Evolutionary conservation across 306 rosid genomes (phyloP).

Genomic region (Quillaja saponaria): DNA sequence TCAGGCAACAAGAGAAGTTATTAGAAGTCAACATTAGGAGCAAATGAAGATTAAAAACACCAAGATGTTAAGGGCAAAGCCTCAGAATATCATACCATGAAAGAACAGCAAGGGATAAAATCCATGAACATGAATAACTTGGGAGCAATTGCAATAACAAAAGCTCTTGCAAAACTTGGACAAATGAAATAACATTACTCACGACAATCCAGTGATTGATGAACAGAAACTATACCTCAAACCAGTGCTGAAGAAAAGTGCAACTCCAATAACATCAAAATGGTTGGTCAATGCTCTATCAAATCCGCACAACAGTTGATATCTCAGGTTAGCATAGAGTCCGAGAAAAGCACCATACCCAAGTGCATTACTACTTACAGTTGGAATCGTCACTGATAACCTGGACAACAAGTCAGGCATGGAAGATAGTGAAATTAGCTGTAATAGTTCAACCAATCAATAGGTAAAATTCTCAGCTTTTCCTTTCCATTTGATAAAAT

Average conservation of each 20-base stretch:
- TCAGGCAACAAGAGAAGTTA: too few relatives aligned
- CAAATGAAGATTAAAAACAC: too few relatives aligned
- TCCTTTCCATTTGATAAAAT: slow-evolving; percentile 2
- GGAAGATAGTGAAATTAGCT: slow-evolving; percentile 20
- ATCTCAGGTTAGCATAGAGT: slow-evolving; percentile 89
- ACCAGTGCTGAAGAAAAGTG: slow-evolving; percentile 79
- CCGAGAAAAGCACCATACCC: slow-evolving; percentile 99
- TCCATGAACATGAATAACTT: slow-evolving; percentile 10
- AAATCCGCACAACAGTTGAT: slow-evolving; percentile 89
- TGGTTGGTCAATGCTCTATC: slow-evolving; percentile 78
- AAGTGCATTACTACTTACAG: slow-evolving; percentile 75
- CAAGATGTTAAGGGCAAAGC: neutral
- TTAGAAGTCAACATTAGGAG: too few relatives aligned
- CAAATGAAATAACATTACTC: neutral
- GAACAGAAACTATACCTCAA: slow-evolving; percentile 57
- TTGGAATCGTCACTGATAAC: slow-evolving; percentile 86
- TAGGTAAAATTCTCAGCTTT: slow-evolving; percentile 8
- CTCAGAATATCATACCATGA: neutral
- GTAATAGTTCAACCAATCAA: slow-evolving; percentile 20
- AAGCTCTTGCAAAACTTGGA: neutral
- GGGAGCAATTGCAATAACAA: slow-evolving; percentile 2
- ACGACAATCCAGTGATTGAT: neutral
- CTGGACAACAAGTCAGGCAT: slow-evolving; percentile 45
- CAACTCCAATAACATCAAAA: slow-evolving; percentile 96
- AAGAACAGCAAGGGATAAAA: slow-evolving; percentile 5